phyloP scores from a whole-genome alignment of 1,284 basidiomycete species.

The Ganoderma sp. region DNA sequence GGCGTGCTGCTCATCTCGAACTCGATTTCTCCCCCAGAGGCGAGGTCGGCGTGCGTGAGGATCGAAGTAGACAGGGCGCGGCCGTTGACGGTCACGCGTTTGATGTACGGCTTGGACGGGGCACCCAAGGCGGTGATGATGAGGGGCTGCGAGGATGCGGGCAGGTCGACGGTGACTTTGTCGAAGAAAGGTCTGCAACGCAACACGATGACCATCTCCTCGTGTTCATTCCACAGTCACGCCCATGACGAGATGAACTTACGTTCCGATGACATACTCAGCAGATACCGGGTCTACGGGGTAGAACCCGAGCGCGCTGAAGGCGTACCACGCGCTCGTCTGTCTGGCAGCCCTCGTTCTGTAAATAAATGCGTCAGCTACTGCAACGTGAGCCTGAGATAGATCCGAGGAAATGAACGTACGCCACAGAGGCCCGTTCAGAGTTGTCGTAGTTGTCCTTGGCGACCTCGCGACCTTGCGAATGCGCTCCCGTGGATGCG shows the following conservation, averaged over 20 bases:
- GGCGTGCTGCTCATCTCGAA: conserved; percentile 70
- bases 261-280: conserved; percentile 78
- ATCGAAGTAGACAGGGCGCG: conserved; percentile 48
- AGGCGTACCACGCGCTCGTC: conserved; percentile 89
- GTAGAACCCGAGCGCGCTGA: conserved; percentile 83
- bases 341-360: conserved; percentile 91
- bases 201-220: too few relatives aligned
- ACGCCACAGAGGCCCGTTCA: conserved; percentile 74
- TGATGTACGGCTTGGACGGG: conserved; percentile 61
- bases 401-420: conserved; percentile 28
- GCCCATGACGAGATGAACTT: conserved; percentile 33
- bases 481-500: too few relatives aligned
- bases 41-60: conserved; percentile 63
- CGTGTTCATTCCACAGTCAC: too few relatives aligned
- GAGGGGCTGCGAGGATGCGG: conserved; percentile 48
- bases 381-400: too few relatives aligned
- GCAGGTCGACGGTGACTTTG: too few relatives aligned
- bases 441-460: conserved; percentile 69
- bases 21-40: conserved; percentile 58
- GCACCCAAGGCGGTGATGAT: conserved; percentile 62
- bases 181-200: conserved; percentile 81
- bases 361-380: background rate
- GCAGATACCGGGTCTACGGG: conserved; percentile 83
- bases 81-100: conserved; percentile 62
- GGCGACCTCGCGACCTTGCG: conserved; percentile 58